These are phyloP conservation scores for Zymoseptoria tritici DNA, from an alignment of 2,329 filamentous ascomycete species.

Conservation along the genomic window DNA sequence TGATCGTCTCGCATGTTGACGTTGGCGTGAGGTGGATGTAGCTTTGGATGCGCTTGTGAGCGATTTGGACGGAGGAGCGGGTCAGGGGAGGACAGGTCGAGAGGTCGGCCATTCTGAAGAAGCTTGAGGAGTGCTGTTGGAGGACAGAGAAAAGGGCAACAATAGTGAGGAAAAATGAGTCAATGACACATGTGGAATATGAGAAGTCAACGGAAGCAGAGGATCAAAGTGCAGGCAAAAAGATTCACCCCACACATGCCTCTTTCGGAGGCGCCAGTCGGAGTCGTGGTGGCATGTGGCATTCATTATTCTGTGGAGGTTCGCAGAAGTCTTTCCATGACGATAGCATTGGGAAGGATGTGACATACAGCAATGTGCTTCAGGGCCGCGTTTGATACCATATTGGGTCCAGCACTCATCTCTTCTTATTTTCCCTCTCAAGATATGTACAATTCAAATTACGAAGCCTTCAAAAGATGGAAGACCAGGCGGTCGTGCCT, in stretches of 20 bases:
- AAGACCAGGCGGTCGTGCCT: too few species aligned
- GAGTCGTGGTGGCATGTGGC: neutral
- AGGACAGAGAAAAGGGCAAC: neutral
- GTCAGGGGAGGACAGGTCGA: constrained; percentile 55
- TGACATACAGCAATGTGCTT: neutral
- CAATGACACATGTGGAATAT: neutral
- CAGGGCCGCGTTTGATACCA: neutral
- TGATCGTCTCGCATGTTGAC: constrained; percentile 69
- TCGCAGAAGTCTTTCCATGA: neutral
- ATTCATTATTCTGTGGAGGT: neutral
- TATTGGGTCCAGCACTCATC: neutral
- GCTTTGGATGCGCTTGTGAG: constrained; percentile 63
- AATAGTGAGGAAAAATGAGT: neutral
- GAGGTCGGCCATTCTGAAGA: constrained; percentile 37
- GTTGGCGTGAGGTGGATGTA: constrained; percentile 80
- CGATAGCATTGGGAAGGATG: neutral
- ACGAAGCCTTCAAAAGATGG: neutral
- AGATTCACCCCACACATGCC: neutral
- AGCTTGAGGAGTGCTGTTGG: neutral
- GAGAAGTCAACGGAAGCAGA: neutral
- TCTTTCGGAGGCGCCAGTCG: neutral
- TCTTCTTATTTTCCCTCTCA: neutral
- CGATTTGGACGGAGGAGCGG: constrained; percentile 61
- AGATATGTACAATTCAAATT: neutral
- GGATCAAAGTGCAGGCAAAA: neutral